Conservation (phyloP, 2,329 filamentous ascomycete species). For the Lojkania enalia region DNA sequence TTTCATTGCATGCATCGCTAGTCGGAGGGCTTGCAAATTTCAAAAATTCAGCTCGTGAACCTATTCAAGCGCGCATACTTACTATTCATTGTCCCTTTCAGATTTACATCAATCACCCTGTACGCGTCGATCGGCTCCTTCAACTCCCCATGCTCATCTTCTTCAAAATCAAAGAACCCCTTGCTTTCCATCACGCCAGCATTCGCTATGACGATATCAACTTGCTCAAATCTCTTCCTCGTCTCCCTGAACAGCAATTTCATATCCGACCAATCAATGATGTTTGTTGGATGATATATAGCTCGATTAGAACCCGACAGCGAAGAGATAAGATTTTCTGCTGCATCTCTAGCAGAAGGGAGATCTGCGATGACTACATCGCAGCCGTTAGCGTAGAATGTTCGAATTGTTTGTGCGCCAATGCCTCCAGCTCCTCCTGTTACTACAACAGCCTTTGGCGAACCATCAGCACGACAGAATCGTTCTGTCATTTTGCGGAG, state of each 20-base stretch:
- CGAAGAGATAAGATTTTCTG: constrained; percentile 33
- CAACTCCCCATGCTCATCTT: constrained; percentile 34
- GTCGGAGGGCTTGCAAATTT: constrained; percentile 24
- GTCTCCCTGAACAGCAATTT: constrained; percentile 37
- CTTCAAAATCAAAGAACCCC: constrained; percentile 37
- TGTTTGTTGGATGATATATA: constrained; percentile 43
- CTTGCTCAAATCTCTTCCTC: constrained; percentile 36
- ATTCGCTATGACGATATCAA: constrained; percentile 50
- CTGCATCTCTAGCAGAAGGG: constrained; percentile 23
- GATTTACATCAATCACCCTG: constrained; percentile 45
- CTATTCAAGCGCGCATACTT: constrained; percentile 6
- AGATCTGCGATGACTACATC: constrained; percentile 48
- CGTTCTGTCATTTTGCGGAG: constrained; percentile 4
- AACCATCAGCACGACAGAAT: constrained; percentile 18
- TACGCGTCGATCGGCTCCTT: constrained; percentile 29
- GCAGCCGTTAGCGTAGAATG: constrained; percentile 43
- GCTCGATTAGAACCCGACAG: constrained; percentile 33
- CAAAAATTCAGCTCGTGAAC: neutral
- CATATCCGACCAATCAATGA: constrained; percentile 45
- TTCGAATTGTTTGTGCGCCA: constrained; percentile 44
- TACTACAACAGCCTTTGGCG: constrained; percentile 45
- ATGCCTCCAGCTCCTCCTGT: constrained; percentile 50
- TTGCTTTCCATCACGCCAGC: constrained; percentile 48
- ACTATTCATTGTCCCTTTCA: constrained; percentile 53
- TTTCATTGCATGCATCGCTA: constrained; percentile 38